Percentiles rank a stretch among this genome's conserved stretches.
Conservation (phyloP, 768 basidiomycete genomes). For the Tricholoma furcatifolium region DNA sequence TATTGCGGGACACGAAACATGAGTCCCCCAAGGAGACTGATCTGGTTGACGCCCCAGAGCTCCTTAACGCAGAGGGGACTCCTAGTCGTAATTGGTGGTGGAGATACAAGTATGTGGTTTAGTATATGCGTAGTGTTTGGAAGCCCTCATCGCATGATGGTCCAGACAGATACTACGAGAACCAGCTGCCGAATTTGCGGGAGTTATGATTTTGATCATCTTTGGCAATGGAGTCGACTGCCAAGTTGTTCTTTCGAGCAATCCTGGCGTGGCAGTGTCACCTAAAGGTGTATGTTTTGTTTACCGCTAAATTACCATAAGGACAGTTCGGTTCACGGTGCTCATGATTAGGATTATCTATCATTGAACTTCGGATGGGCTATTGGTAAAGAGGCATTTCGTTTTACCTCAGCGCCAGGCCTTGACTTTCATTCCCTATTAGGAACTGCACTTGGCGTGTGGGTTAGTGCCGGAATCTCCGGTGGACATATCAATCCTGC, state of each 20-base stretch:
- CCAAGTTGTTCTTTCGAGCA: slow-evolving; percentile 46
- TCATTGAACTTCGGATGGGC: slow-evolving; percentile 46
- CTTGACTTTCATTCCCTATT: not conserved
- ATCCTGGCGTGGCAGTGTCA: slow-evolving; percentile 35
- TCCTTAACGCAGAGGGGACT: not conserved
- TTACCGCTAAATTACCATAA: not conserved
- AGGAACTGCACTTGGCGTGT: slow-evolving; percentile 48
- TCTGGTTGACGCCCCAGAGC: not conserved
- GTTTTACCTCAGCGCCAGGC: not conserved
- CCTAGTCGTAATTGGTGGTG: slow-evolving; percentile 22
- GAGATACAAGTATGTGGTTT: slow-evolving; percentile 24
- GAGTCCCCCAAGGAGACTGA: not conserved
- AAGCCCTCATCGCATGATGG: not conserved
- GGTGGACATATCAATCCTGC: slow-evolving; percentile 48
- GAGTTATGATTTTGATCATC: slow-evolving; percentile 51
- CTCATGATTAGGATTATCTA: slow-evolving; percentile 32
- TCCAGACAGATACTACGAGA: slow-evolving; percentile 29
- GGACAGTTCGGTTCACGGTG: not conserved
- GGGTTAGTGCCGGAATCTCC: slow-evolving; percentile 46
- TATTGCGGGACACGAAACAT: not conserved
- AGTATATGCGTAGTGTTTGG: not conserved
- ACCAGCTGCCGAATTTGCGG: slow-evolving; percentile 53
- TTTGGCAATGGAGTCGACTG: slow-evolving; percentile 50
- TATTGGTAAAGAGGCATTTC: slow-evolving; percentile 27
- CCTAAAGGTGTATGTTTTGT: slow-evolving; percentile 44